Percentiles rank a stretch among this genome's conserved stretches.
These are phyloP conservation scores for Neophaeococcomyces aloes DNA, from an alignment of 2,329 filamentous ascomycete species.

Conservation along the genomic window DNA sequence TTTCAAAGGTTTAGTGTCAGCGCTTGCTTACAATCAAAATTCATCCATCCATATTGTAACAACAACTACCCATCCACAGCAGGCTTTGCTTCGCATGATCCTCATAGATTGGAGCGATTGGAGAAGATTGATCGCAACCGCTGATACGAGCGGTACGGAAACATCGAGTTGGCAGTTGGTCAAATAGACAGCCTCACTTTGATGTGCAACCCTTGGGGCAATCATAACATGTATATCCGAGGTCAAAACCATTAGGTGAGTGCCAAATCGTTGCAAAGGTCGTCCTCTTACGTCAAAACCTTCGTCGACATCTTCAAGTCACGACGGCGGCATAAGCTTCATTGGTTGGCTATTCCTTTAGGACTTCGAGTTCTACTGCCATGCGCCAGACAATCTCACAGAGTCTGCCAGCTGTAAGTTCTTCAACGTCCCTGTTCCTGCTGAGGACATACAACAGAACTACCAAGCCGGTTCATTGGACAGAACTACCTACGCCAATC, in stretches of 20 bases:
- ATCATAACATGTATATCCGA: background rate
- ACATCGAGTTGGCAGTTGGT: background rate
- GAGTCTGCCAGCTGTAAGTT: background rate
- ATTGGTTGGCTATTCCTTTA: background rate
- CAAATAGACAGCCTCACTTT: constrained; percentile 1
- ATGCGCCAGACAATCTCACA: background rate
- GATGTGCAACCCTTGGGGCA: constrained; percentile 1
- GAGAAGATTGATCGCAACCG: background rate
- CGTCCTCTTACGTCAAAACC: background rate
- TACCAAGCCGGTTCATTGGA: background rate
- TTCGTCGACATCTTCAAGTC: background rate
- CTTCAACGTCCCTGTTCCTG: background rate
- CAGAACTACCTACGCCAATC: background rate
- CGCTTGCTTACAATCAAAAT: background rate
- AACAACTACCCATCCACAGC: background rate
- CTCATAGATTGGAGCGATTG: background rate
- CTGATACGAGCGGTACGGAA: background rate
- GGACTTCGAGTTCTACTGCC: constrained; percentile 1
- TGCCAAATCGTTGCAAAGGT: background rate
- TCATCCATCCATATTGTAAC: background rate
- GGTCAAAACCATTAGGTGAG: background rate
- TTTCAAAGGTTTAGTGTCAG: background rate
- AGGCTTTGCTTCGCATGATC: background rate
- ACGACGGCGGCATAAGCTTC: constrained; percentile 2
- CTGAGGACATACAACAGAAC: background rate